These are phyloP conservation scores for Cicer yamashitae DNA, from an alignment of 306 rosid species.

Conservation along the genomic window DNA sequence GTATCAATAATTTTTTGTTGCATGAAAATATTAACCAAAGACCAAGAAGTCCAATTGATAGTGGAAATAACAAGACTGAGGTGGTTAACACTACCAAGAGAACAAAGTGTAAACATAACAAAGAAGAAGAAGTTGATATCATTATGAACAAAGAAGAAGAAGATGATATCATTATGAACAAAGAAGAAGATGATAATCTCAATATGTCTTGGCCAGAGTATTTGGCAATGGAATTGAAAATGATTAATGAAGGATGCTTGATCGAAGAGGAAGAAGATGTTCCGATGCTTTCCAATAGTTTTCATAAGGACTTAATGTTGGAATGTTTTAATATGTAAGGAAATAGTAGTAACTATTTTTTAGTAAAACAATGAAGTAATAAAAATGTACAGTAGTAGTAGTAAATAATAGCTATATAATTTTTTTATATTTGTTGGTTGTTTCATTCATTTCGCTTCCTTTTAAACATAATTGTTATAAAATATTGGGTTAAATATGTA, in stretches of 20 bases:
- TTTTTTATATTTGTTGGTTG: too few species aligned
- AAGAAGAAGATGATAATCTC: background rate
- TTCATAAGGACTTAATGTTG: background rate
- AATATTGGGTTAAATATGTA: too few species aligned
- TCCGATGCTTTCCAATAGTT: conserved; percentile 22
- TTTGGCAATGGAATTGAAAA: conserved; percentile 6
- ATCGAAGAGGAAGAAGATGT: background rate
- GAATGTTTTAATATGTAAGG: background rate
- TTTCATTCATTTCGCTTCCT: too few species aligned
- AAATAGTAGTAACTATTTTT: background rate
- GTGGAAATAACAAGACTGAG: background rate
- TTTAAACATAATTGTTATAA: too few species aligned
- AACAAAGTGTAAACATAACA: background rate
- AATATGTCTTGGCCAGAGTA: background rate
- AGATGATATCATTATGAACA: background rate
- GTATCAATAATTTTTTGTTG: background rate
- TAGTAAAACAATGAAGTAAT: too few species aligned
- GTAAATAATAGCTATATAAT: too few species aligned
- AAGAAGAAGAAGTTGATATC: too few species aligned
- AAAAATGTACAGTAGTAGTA: too few species aligned
- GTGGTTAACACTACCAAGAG: background rate
- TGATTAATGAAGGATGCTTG: background rate
- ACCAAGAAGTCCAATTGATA: background rate
- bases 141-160: too few species aligned
- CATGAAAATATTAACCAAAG: background rate